Percentiles rank a stretch among this genome's conserved stretches.
Conservation (phyloP, 176 grass and related monocot species). For the Thalia dealbata region DNA sequence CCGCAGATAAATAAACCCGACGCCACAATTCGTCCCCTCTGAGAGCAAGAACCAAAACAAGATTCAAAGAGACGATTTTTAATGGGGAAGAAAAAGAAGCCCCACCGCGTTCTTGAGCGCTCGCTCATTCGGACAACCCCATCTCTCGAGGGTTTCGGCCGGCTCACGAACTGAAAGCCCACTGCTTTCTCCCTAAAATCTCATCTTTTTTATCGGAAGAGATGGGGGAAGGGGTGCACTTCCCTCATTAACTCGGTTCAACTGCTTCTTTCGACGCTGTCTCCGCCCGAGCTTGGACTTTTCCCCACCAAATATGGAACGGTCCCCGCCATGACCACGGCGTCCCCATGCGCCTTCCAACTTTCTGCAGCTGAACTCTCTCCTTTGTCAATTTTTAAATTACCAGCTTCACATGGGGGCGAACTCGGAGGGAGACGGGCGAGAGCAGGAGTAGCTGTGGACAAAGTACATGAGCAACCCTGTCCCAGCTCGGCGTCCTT, state of each 20-base stretch:
- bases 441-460: too few species aligned
- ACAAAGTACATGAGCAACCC: not conserved
- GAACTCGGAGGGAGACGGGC: not conserved
- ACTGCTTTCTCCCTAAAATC: not conserved
- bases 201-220: not conserved
- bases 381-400: not conserved
- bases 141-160: not conserved
- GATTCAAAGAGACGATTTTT: not conserved
- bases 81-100: not conserved
- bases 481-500: not conserved
- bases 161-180: not conserved
- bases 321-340: slow-evolving; percentile 6
- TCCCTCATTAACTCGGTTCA: not conserved
- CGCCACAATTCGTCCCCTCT: not conserved
- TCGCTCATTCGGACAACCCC: not conserved
- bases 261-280: not conserved
- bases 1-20: not conserved
- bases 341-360: not conserved
- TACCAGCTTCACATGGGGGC: slow-evolving; percentile 4
- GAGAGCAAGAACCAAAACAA: not conserved
- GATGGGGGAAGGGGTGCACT: not conserved
- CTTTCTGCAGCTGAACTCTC: not conserved
- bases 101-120: not conserved
- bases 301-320: not conserved
- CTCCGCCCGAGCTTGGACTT: not conserved